Evolutionary conservation across 2,329 filamentous ascomycete species (phyloP).

Genomic region (Phyllosticta paracitricarpa): DNA sequence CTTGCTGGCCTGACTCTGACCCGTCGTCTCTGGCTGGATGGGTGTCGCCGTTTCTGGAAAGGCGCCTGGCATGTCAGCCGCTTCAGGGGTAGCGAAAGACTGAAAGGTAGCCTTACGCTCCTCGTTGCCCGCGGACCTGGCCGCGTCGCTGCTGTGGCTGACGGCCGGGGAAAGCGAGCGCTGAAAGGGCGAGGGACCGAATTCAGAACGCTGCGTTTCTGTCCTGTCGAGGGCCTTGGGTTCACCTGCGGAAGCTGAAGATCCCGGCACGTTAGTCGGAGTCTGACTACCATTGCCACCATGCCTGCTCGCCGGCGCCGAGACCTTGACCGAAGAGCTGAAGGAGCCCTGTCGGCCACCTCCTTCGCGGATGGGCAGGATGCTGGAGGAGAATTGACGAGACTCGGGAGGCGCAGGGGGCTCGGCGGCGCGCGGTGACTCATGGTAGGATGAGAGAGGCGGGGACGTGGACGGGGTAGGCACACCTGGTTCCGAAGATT

Average conservation of each 20-base stretch:
- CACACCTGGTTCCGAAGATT: conserved; percentile 39
- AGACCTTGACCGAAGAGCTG: conserved; percentile 68
- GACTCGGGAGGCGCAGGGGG: conserved; percentile 59
- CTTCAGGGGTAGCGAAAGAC: conserved; percentile 22
- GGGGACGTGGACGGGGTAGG: conserved; percentile 56
- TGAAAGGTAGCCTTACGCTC: conserved; percentile 32
- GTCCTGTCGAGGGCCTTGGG: conserved; percentile 25
- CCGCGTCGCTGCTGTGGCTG: conserved; percentile 29
- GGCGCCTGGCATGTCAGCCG: conserved; percentile 35
- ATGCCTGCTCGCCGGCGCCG: conserved; percentile 58
- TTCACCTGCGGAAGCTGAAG: conserved; percentile 44
- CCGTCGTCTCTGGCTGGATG: conserved; percentile 39
- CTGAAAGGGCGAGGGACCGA: conserved; percentile 27
- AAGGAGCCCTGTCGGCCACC: conserved; percentile 52
- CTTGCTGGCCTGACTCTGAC: conserved; percentile 38
- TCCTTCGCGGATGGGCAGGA: conserved; percentile 58
- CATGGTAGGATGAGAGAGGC: conserved; percentile 43
- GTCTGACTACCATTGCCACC: conserved; percentile 42
- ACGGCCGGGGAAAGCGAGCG: conserved; percentile 30
- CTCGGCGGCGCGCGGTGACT: conserved; percentile 47
- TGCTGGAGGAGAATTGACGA: conserved; percentile 66
- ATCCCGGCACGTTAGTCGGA: conserved; percentile 33
- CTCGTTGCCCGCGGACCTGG: conserved; percentile 25
- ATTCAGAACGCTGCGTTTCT: conserved; percentile 25
- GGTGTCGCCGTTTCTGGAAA: conserved; percentile 35